Conservation (phyloP, 179 eudicot genomes). For the Gypsophila paniculata region DNA sequence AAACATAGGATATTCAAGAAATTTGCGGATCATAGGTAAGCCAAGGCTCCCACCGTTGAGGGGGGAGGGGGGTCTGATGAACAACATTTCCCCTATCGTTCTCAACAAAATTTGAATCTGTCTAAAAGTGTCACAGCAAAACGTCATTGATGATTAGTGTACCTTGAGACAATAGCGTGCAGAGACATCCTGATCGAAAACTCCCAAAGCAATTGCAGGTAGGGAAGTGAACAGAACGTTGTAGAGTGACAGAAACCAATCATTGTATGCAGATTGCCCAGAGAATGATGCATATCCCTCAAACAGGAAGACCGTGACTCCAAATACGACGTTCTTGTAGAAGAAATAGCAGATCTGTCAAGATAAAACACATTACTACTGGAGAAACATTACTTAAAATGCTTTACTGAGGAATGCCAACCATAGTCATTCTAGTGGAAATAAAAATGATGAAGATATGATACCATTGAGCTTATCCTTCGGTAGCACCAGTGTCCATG, state of each 20-base stretch:
- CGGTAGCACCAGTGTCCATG: slow-evolving; percentile 97
- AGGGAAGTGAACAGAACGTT: slow-evolving; percentile 75
- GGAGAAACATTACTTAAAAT: background rate
- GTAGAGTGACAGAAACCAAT: slow-evolving; percentile 76
- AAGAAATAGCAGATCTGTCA: slow-evolving; percentile 86
- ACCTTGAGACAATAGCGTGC: slow-evolving; percentile 80
- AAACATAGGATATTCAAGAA: too few relatives aligned
- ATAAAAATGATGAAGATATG: background rate
- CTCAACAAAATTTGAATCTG: too few relatives aligned
- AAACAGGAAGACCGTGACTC: slow-evolving; percentile 57
- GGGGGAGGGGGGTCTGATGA: too few relatives aligned
- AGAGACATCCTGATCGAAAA: slow-evolving; percentile 83
- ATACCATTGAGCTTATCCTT: slow-evolving; percentile 85
- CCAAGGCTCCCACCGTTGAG: too few relatives aligned
- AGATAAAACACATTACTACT: background rate
- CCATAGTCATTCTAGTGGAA: background rate
- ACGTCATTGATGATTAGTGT: background rate
- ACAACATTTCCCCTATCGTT: too few relatives aligned
- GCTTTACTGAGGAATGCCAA: background rate
- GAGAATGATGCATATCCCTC: slow-evolving; percentile 80
- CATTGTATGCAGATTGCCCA: slow-evolving; percentile 66
- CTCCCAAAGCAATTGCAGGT: slow-evolving; percentile 76
- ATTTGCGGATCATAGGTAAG: too few relatives aligned
- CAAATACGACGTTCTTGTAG: slow-evolving; percentile 72
- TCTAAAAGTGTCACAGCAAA: background rate